Evolutionary conservation across 169 alveolate genomes (phyloP).

Genomic region (Cryptosporidium tyzzeri): DNA sequence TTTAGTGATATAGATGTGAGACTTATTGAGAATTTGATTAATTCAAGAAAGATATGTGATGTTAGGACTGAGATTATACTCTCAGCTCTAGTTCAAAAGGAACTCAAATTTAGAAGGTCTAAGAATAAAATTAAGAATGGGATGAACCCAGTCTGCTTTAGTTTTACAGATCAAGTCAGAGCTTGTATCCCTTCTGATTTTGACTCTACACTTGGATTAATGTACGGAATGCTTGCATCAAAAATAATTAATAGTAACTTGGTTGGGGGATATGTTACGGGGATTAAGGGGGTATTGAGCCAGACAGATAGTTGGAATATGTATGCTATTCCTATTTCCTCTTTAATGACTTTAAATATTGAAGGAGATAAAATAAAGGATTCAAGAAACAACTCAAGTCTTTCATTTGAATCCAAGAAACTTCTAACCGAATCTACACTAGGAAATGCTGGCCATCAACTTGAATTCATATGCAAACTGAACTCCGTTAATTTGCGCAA

Average conservation of each 20-base stretch:
- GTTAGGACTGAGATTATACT: conserved; percentile 95
- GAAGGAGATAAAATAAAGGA: conserved; percentile 48
- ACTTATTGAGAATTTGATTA: conserved; percentile 1
- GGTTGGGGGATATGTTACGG: conserved; percentile 56
- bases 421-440: conserved; percentile 82
- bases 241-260: conserved; percentile 31
- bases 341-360: conserved; percentile 14
- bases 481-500: conserved; percentile 2
- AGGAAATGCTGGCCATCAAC: conserved; percentile 78
- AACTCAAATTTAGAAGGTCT: conserved; percentile 89
- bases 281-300: conserved; percentile 29
- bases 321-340: conserved; percentile 55
- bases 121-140: conserved; percentile 89
- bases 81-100: conserved; percentile 93
- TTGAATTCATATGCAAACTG: conserved; percentile 5
- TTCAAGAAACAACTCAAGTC: conserved; percentile 77
- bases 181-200: conserved; percentile 96
- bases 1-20: conserved; percentile 24
- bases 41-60: conserved; percentile 34
- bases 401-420: conserved; percentile 78
- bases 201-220: conserved; percentile 93
- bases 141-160: conserved; percentile 94
- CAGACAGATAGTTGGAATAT: conserved; percentile 42
- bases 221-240: conserved; percentile 87
- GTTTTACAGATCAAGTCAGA: conserved; percentile 97